Evolutionary conservation across 495 filamentous ascomycete species (phyloP).

Genomic region (Neurospora intermedia): DNA sequence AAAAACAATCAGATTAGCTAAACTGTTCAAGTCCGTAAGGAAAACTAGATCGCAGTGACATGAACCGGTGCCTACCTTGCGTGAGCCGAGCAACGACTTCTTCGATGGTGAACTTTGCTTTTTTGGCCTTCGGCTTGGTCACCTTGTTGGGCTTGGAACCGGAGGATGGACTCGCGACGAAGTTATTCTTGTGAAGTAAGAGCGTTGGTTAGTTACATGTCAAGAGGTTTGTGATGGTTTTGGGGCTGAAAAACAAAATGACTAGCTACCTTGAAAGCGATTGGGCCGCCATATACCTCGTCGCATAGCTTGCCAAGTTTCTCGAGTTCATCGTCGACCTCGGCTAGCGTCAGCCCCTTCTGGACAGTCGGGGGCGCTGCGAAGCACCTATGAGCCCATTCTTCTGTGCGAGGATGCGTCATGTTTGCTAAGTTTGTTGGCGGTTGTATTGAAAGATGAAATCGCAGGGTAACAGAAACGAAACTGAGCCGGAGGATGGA

Average conservation of each 20-base stretch:
- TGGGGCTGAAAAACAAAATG: background rate
- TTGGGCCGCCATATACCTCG: background rate
- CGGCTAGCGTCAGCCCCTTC: background rate
- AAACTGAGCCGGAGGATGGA: no score
- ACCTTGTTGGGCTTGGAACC: background rate
- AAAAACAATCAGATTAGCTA: background rate
- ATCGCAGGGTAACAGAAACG: no score
- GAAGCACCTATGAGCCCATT: no score
- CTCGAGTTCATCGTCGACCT: background rate
- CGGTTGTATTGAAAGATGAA: no score
- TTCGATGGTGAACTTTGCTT: background rate
- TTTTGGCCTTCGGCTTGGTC: background rate
- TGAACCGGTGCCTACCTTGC: background rate
- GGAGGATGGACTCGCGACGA: background rate
- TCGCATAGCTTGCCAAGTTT: background rate
- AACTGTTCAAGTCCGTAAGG: background rate
- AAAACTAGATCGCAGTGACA: background rate
- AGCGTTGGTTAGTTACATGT: background rate
- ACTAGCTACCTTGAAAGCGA: background rate
- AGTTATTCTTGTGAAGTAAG: background rate
- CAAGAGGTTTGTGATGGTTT: background rate
- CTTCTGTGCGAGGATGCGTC: no score
- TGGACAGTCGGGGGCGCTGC: no score
- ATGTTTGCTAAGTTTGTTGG: no score
- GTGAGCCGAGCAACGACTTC: background rate